Percentiles rank a stretch among this genome's conserved stretches.
Conservation (phyloP, 2,329 filamentous ascomycete species). For the Aspergillus caelatus region DNA sequence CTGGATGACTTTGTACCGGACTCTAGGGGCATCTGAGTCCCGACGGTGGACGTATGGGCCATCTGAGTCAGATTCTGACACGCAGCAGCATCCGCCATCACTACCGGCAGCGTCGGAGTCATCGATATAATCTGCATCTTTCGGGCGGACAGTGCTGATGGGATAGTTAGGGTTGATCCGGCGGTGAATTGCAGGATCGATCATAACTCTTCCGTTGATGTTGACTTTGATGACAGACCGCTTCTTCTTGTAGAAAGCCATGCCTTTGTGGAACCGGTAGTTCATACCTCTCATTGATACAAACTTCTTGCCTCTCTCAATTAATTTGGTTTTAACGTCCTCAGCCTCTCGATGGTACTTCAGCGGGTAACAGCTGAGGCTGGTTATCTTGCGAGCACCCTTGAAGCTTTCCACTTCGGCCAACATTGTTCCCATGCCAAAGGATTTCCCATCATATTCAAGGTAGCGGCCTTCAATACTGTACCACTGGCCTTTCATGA, state of each 20-base stretch:
- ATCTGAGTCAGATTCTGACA: slow-evolving; percentile 39
- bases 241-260: slow-evolving; percentile 84
- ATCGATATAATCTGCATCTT: slow-evolving; percentile 65
- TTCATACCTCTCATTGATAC: slow-evolving; percentile 78
- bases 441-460: slow-evolving; percentile 85
- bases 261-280: slow-evolving; percentile 79
- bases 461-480: slow-evolving; percentile 74
- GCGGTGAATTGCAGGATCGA: slow-evolving; percentile 80
- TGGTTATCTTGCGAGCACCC: slow-evolving; percentile 80
- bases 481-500: slow-evolving; percentile 76
- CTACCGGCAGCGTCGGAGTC: slow-evolving; percentile 46
- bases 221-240: slow-evolving; percentile 75
- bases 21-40: slow-evolving; percentile 36
- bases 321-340: slow-evolving; percentile 65
- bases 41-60: slow-evolving; percentile 40
- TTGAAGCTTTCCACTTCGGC: slow-evolving; percentile 75
- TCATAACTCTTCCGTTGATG: slow-evolving; percentile 84
- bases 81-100: slow-evolving; percentile 46
- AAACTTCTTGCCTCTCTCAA: slow-evolving; percentile 84
- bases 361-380: slow-evolving; percentile 74
- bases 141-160: slow-evolving; percentile 72
- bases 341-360: slow-evolving; percentile 76
- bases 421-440: slow-evolving; percentile 72
- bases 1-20: slow-evolving; percentile 57
- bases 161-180: slow-evolving; percentile 85